Evolutionary conservation across 805 yeast genomes (phyloP).

Genomic region (Saitoella complicata): DNA sequence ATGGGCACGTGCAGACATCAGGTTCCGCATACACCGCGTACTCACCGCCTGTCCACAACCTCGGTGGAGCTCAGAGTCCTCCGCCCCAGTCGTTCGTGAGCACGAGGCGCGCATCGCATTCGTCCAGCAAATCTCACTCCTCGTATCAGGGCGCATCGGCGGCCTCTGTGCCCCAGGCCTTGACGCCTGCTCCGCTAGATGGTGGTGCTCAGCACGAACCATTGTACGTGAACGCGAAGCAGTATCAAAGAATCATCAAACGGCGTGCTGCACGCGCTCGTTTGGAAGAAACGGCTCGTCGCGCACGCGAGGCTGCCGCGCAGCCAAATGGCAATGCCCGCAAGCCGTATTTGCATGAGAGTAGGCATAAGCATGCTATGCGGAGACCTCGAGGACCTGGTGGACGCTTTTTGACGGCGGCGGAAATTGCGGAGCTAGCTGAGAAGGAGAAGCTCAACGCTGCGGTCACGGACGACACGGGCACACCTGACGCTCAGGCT

Average conservation of each 20-base stretch:
- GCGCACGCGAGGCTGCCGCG: not conserved
- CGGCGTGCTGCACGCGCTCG: slow-evolving; percentile 87
- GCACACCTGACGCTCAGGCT: too few relatives aligned
- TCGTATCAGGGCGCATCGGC: too few relatives aligned
- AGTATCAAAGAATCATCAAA: slow-evolving; percentile 84
- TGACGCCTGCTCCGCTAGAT: too few relatives aligned
- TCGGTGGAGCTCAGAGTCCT: too few relatives aligned
- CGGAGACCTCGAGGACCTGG: slow-evolving; percentile 98
- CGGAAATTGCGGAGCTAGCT: slow-evolving; percentile 51
- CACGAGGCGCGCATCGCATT: too few relatives aligned
- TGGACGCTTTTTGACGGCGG: slow-evolving; percentile 90
- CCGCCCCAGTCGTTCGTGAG: too few relatives aligned
- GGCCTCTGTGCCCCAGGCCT: too few relatives aligned
- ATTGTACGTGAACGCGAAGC: slow-evolving; percentile 93
- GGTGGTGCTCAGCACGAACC: slow-evolving; percentile 42
- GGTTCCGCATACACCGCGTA: too few relatives aligned
- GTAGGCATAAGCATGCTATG: slow-evolving; percentile 98
- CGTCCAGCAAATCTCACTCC: too few relatives aligned
- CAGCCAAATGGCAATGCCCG: slow-evolving; percentile 40
- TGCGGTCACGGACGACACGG: too few relatives aligned
- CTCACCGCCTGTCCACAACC: too few relatives aligned
- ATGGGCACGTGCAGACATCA: too few relatives aligned
- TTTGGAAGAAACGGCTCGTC: slow-evolving; percentile 58
- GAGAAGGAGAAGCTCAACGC: slow-evolving; percentile 18
- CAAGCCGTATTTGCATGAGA: slow-evolving; percentile 87